These are phyloP conservation scores for Neonectria magnoliae DNA, from an alignment of 2,329 filamentous ascomycete species.

Conservation along the genomic window DNA sequence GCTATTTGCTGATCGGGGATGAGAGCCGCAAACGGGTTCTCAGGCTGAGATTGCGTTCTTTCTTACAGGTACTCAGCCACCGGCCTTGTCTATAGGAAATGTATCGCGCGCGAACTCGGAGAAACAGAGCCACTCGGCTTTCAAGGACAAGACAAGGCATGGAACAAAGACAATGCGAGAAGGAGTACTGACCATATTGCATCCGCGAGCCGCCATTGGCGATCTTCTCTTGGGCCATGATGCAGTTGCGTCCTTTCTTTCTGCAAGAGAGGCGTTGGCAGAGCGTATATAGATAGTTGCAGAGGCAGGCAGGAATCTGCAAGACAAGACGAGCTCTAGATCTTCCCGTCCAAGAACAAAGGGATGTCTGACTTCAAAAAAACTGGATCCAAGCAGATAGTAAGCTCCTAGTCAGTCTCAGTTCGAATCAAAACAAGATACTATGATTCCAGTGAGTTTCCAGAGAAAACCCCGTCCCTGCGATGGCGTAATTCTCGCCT, in stretches of 20 bases:
- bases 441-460: conserved; percentile 34
- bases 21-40: conserved; percentile 89
- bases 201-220: conserved; percentile 31
- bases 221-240: conserved; percentile 39
- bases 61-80: conserved; percentile 73
- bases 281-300: conserved; percentile 8
- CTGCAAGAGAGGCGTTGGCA: conserved; percentile 4
- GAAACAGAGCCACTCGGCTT: background rate
- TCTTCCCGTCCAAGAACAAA: conserved; percentile 19
- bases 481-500: conserved; percentile 44
- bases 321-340: conserved; percentile 12
- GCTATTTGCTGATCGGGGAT: conserved; percentile 91
- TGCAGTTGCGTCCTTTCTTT: conserved; percentile 28
- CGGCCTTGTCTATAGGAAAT: conserved; percentile 46
- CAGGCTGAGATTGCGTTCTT: conserved; percentile 76
- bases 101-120: conserved; percentile 16
- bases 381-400: conserved; percentile 28
- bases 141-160: background rate
- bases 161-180: background rate
- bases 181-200: conserved; percentile 46
- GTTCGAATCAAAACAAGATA: conserved; percentile 26
- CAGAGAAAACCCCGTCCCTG: conserved; percentile 29
- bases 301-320: conserved; percentile 3
- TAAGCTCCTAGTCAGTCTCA: conserved; percentile 23
- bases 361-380: conserved; percentile 21